Evolutionary conservation across 2,329 filamentous ascomycete genomes (phyloP).

Genomic region (Karstenula rhodostoma): DNA sequence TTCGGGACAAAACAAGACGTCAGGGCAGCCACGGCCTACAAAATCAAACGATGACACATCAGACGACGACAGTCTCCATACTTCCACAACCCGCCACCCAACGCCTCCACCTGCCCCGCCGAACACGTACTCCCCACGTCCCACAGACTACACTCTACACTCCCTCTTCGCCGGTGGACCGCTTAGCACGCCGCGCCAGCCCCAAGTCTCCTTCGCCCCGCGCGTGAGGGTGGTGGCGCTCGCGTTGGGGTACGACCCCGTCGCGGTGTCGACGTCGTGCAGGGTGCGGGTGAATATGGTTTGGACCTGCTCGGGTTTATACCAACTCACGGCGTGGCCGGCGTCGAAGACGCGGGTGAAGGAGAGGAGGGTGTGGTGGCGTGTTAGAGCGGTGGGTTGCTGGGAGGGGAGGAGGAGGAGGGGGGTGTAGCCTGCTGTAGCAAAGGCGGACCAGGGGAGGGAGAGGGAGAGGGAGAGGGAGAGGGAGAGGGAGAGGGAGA

Average conservation of each 20-base stretch:
- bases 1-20: too few species aligned
- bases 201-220: not conserved
- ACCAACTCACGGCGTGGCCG: constrained; percentile 27
- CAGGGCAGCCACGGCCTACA: too few species aligned
- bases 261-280: constrained; percentile 9
- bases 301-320: not conserved
- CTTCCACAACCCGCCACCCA: not conserved
- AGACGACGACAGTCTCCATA: constrained; percentile 5
- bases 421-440: constrained; percentile 50
- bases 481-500: constrained; percentile 59
- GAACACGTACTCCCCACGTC: not conserved
- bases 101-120: not conserved
- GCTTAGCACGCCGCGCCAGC: not conserved
- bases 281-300: constrained; percentile 17
- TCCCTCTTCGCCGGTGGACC: too few species aligned
- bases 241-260: too few species aligned
- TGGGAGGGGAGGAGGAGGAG: constrained; percentile 26
- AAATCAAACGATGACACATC: too few species aligned
- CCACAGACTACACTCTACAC: constrained; percentile 3
- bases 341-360: constrained; percentile 47
- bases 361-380: constrained; percentile 45
- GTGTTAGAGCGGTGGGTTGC: constrained; percentile 37
- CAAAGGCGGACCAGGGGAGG: not conserved
- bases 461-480: constrained; percentile 65
- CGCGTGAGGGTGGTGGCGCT: not conserved